These are phyloP conservation scores for Yamadazyma siamensis DNA, from an alignment of 1,139 yeast species.

Conservation along the genomic window DNA sequence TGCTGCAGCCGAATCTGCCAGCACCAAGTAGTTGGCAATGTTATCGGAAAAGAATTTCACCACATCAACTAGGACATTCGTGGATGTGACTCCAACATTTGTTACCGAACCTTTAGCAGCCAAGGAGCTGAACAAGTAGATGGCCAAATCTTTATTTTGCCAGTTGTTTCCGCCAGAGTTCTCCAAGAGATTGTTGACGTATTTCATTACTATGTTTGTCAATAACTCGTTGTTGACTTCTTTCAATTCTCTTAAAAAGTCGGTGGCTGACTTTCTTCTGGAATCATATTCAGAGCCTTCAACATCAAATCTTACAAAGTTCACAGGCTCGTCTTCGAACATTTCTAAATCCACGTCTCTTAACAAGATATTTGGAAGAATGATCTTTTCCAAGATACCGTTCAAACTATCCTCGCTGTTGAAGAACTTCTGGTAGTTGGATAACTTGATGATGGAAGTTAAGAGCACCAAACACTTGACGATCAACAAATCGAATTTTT, in stretches of 20 bases:
- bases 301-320: conserved; percentile 83
- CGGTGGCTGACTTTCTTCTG: conserved; percentile 87
- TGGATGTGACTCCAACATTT: conserved; percentile 81
- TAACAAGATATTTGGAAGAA: conserved; percentile 82
- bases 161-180: conserved; percentile 52
- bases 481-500: conserved; percentile 79
- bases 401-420: conserved; percentile 65
- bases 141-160: conserved; percentile 85
- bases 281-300: conserved; percentile 96
- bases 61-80: conserved; percentile 81
- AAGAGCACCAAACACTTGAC: conserved; percentile 78
- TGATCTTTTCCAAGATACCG: conserved; percentile 76
- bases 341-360: conserved; percentile 86
- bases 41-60: conserved; percentile 79
- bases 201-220: conserved; percentile 74
- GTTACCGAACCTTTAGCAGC: conserved; percentile 91
- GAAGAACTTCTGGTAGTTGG: conserved; percentile 58
- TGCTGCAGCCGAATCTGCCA: conserved; percentile 21
- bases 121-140: conserved; percentile 79
- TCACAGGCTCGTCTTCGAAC: conserved; percentile 96
- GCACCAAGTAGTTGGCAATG: conserved; percentile 75
- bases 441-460: conserved; percentile 75
- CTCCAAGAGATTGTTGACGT: conserved; percentile 64
- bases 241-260: conserved; percentile 82
- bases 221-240: conserved; percentile 72